Base-by-base conservation (phyloP, 2,329 filamentous ascomycete species). In the Elsinoe australis region DNA sequence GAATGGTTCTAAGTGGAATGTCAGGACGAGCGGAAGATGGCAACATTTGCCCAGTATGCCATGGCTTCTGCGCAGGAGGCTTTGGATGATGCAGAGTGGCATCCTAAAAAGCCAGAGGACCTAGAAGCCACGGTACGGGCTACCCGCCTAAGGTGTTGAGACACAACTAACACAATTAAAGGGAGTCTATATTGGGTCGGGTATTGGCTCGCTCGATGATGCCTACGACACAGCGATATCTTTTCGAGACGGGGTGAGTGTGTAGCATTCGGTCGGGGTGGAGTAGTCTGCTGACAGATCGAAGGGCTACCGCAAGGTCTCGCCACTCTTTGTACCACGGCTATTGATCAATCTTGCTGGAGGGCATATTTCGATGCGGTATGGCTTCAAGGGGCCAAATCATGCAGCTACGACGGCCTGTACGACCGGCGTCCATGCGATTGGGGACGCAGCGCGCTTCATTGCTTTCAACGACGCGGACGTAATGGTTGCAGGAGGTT, bases 281-380 rank as follows among this genome's bases (percentile, higher is more conserved):
- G 2, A 10, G 10, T 3, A 7, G n/a, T 10, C n/a, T 10, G 21
- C 32, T 47, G 8, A 47, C n/a, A 34, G 7, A 12, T 24, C 9
- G 18, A 38, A 92, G 86, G 90, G 90, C 54, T 94, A 95, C 64
- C 87, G 79, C 57, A 95, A 92, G 60, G 85, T 96, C 2, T 94
- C 89, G 26, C 92, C 92, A 1, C 70, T 95, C 3, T 96, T 98
- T 61, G 88, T 96, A 5, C 92, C 92, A 5, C 84, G 87, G 56
- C 80, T 96, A 5, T 74, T 98, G 42, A 95, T 94, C 67, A 98
- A 98, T 63, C 78, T 98, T 56, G 92, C 87, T 0, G 92, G 92
- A 7, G 92, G 92, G 0, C 90, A 96, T 62, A 81, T 96, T 29
- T 90, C 90, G 19, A 96, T 98, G 82, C 85, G 81, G 57, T 82